phyloP scores from a whole-genome alignment of 1,284 basidiomycete genomes.

The Pseudozyma sp. region DNA sequence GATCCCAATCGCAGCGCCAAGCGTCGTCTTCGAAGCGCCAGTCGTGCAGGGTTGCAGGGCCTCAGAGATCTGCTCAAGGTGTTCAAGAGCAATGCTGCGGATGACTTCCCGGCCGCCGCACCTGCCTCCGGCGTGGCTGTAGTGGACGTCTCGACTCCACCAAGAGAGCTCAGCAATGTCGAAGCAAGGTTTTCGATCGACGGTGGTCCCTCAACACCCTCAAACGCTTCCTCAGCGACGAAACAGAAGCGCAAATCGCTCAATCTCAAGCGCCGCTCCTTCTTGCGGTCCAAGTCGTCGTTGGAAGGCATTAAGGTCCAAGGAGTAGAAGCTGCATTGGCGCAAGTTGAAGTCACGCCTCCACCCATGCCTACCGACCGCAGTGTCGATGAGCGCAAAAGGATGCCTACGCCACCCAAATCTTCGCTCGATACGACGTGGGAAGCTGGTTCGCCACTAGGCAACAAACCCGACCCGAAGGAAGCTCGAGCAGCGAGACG shows the following conservation, averaged over 20 bases:
- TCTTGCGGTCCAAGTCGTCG: constrained; percentile 38
- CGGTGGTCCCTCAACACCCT: constrained; percentile 5
- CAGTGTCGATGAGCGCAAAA: background rate
- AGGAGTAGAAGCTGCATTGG: constrained; percentile 1
- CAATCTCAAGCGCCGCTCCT: constrained; percentile 41
- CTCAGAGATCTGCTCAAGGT: constrained; percentile 48
- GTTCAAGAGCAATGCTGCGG: constrained; percentile 26
- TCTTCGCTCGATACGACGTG: constrained; percentile 26
- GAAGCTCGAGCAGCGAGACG: constrained; percentile 9
- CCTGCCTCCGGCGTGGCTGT: background rate
- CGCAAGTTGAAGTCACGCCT: background rate
- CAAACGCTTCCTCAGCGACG: constrained; percentile 1
- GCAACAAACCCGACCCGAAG: background rate
- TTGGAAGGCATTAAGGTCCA: constrained; percentile 19
- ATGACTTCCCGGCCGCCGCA: background rate
- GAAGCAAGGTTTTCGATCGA: constrained; percentile 17
- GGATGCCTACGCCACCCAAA: constrained; percentile 9
- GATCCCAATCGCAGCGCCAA: constrained; percentile 48
- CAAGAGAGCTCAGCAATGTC: background rate
- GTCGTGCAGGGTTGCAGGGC: constrained; percentile 53
- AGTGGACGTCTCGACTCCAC: background rate
- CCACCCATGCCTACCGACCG: constrained; percentile 22
- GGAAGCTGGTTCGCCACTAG: constrained; percentile 5
- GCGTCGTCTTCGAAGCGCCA: constrained; percentile 52
- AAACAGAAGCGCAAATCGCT: constrained; percentile 40